phyloP scores from a whole-genome alignment of 1,284 basidiomycete genomes.

The Cutaneotrichosporon curvatum region DNA sequence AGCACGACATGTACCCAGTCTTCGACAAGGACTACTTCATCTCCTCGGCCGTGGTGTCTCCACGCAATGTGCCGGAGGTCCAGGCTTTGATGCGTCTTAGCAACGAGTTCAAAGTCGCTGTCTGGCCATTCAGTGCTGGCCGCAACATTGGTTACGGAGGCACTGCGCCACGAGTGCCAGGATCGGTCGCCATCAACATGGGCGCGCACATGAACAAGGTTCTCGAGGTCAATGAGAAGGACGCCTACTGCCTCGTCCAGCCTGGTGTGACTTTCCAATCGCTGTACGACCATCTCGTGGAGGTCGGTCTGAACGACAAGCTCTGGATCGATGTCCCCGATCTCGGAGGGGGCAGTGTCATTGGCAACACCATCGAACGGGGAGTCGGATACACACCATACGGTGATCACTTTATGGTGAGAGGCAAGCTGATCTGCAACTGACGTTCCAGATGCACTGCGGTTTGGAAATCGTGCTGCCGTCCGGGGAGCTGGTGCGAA shows the following conservation, averaged over 20 bases:
- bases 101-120: conserved; percentile 10
- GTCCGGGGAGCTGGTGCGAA: conserved; percentile 9
- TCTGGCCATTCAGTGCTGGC: conserved; percentile 7
- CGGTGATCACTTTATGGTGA: conserved; percentile 10
- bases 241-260: conserved; percentile 9
- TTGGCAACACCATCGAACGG: conserved; percentile 11
- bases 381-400: conserved; percentile 10
- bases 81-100: conserved; percentile 6
- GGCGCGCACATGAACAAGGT: conserved; percentile 9
- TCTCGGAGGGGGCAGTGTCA: conserved; percentile 9
- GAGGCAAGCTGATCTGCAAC: background rate
- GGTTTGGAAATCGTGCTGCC: conserved; percentile 9
- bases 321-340: conserved; percentile 10
- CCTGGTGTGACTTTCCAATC: conserved; percentile 9
- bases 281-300: conserved; percentile 8
- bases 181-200: conserved; percentile 6
- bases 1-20: conserved; percentile 11
- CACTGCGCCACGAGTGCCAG: conserved; percentile 6
- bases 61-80: conserved; percentile 5
- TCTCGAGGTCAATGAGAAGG: conserved; percentile 9
- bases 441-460: conserved; percentile 5
- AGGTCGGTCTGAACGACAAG: conserved; percentile 5
- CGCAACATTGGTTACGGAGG: conserved; percentile 11
- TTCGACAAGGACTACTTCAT: conserved; percentile 14
- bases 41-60: conserved; percentile 6